Evolutionary conservation across 805 yeast genomes (phyloP).

Genomic region (Metschnikowia koreensis): DNA sequence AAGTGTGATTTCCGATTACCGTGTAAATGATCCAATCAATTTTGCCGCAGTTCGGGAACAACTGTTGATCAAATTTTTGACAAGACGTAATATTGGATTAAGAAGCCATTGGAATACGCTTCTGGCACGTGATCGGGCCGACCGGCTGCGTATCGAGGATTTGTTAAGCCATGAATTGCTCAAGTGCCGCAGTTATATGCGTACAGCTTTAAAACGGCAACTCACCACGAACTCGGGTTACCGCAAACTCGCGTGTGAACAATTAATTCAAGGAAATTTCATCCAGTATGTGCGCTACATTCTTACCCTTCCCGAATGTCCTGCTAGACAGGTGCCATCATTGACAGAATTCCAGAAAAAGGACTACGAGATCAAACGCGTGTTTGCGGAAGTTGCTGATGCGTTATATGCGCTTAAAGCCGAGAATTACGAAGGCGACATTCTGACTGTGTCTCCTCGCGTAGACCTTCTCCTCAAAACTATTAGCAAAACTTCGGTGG

Average conservation of each 20-base stretch:
- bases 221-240: constrained; percentile 2
- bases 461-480: constrained; percentile 27
- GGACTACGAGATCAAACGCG: constrained; percentile 30
- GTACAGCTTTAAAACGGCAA: constrained; percentile 3
- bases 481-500: constrained; percentile 36
- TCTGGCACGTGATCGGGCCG: constrained; percentile 4
- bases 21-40: constrained; percentile 35
- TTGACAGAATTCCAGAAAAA: constrained; percentile 22
- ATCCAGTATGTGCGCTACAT: constrained; percentile 37
- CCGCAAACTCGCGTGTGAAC: constrained; percentile 24
- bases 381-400: constrained; percentile 27
- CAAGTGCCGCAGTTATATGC: constrained; percentile 25
- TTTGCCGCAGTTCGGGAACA: constrained; percentile 36
- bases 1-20: constrained; percentile 30
- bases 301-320: constrained; percentile 27
- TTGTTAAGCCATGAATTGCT: constrained; percentile 31
- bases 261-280: constrained; percentile 38
- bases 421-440: constrained; percentile 28
- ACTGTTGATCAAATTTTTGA: constrained; percentile 29
- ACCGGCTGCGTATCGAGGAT: constrained; percentile 23
- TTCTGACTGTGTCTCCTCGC: constrained; percentile 14
- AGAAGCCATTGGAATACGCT: constrained; percentile 2
- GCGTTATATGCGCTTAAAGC: constrained; percentile 26
- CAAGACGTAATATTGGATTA: constrained; percentile 7
- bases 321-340: constrained; percentile 11